Evolutionary conservation across 306 rosid species (phyloP).

Genomic region (Carpinus viminea): DNA sequence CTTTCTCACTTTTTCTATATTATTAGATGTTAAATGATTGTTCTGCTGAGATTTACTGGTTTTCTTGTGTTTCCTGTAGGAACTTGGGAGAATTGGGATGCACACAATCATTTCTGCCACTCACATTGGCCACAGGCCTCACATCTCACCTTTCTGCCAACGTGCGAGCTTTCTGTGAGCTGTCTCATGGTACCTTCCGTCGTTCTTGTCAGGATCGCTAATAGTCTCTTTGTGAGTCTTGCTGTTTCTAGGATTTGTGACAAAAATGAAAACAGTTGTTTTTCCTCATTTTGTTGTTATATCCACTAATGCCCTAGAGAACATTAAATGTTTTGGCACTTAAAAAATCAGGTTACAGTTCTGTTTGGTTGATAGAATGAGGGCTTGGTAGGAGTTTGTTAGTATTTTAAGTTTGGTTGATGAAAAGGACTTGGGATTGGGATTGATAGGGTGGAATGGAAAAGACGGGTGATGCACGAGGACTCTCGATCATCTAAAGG

Average conservation of each 20-base stretch:
- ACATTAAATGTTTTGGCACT: constrained; percentile 3
- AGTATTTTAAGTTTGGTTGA: constrained; percentile 53
- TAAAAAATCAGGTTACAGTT: constrained; percentile 18
- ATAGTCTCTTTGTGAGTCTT: constrained; percentile 98
- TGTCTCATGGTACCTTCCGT: constrained; percentile 96
- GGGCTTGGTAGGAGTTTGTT: constrained; percentile 44
- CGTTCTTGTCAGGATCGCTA: constrained; percentile 99
- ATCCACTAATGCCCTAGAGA: constrained; percentile 1
- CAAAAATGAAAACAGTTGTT: constrained; percentile 23
- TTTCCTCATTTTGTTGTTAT: constrained; percentile 16
- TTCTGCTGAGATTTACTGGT: not conserved
- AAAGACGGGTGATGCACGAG: constrained; percentile 82
- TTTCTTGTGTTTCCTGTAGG: constrained; percentile 34
- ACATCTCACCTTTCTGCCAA: constrained; percentile 65
- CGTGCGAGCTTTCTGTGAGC: constrained; percentile 72
- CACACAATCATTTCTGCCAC: constrained; percentile 65
- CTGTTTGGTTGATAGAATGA: constrained; percentile 32
- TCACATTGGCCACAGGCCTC: constrained; percentile 47
- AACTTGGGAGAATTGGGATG: constrained; percentile 84
- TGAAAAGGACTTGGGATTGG: constrained; percentile 65
- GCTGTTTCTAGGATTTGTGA: constrained; percentile 63
- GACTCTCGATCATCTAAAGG: constrained; percentile 49
- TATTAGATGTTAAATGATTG: not conserved
- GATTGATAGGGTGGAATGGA: constrained; percentile 88
- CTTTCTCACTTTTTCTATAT: not conserved